Evolutionary conservation across 1,284 basidiomycete genomes (phyloP).

Genomic region (Rhodotorula sp.): DNA sequence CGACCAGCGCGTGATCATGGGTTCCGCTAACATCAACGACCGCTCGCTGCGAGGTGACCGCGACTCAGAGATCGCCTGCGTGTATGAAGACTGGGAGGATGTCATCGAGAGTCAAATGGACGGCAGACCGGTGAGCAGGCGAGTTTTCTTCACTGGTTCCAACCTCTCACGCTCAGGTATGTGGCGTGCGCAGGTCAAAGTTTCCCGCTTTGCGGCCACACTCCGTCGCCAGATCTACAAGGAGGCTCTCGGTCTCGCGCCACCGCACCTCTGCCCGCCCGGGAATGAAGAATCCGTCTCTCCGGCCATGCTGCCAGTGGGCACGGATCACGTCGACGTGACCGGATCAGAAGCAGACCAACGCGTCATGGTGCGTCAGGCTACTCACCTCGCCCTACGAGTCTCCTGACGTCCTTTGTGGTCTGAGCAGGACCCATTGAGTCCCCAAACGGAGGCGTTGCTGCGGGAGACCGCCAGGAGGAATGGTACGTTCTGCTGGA

Average conservation of each 20-base stretch:
- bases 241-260: slow-evolving; percentile 71
- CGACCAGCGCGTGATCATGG: slow-evolving; percentile 80
- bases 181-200: slow-evolving; percentile 54
- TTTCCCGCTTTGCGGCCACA: slow-evolving; percentile 69
- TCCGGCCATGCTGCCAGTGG: slow-evolving; percentile 75
- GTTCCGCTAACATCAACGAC: slow-evolving; percentile 86
- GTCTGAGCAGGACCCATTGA: slow-evolving; percentile 63
- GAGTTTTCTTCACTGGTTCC: too few species aligned
- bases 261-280: slow-evolving; percentile 24
- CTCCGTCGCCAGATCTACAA: slow-evolving; percentile 70
- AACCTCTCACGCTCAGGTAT: background rate
- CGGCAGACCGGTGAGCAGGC: slow-evolving; percentile 54
- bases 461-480: slow-evolving; percentile 60
- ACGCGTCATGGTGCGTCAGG: slow-evolving; percentile 57
- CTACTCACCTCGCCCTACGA: background rate
- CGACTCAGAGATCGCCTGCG: slow-evolving; percentile 86
- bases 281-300: slow-evolving; percentile 51
- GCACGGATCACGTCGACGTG: slow-evolving; percentile 56
- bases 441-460: slow-evolving; percentile 60
- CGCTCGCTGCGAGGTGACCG: slow-evolving; percentile 60
- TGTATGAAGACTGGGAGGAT: slow-evolving; percentile 79
- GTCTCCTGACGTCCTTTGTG: too few species aligned
- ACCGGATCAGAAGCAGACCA: slow-evolving; percentile 57
- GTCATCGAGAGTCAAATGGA: slow-evolving; percentile 74
- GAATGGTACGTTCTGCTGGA: slow-evolving; percentile 5